Conservation (phyloP, 164 flowering plant genomes). For the Santalum album region DNA sequence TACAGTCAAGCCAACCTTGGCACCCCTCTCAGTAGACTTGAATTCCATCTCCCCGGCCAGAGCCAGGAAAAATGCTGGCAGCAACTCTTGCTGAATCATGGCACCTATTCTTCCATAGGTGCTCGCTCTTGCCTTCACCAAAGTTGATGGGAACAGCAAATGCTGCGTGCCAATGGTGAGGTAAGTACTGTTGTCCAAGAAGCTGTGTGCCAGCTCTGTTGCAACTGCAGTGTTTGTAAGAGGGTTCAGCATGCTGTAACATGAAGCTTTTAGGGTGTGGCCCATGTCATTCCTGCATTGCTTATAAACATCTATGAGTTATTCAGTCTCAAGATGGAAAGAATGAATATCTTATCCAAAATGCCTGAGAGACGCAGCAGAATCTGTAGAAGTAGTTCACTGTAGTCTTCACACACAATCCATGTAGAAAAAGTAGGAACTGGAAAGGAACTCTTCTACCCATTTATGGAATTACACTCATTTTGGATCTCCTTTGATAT, state of each 20-base stretch:
- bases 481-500: too few species aligned
- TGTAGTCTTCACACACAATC: too few species aligned
- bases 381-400: too few species aligned
- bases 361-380: too few species aligned
- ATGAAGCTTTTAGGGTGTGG: neutral
- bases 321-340: too few species aligned
- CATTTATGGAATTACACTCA: too few species aligned
- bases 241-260: neutral
- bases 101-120: slow-evolving; percentile 11
- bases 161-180: slow-evolving; percentile 16
- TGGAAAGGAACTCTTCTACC: too few species aligned
- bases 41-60: slow-evolving; percentile 19
- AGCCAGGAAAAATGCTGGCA: slow-evolving; percentile 5
- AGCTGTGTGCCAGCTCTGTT: neutral
- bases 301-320: too few species aligned
- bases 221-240: neutral
- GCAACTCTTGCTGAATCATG: slow-evolving; percentile 14
- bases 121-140: slow-evolving; percentile 17
- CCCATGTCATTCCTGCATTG: neutral
- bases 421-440: too few species aligned
- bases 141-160: slow-evolving; percentile 12
- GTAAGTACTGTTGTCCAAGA: neutral
- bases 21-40: neutral
- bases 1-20: slow-evolving; percentile 17
- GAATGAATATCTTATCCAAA: too few species aligned